Conservation (phyloP, 192 early-diverging fungal genomes). For the Backusella westeae region DNA sequence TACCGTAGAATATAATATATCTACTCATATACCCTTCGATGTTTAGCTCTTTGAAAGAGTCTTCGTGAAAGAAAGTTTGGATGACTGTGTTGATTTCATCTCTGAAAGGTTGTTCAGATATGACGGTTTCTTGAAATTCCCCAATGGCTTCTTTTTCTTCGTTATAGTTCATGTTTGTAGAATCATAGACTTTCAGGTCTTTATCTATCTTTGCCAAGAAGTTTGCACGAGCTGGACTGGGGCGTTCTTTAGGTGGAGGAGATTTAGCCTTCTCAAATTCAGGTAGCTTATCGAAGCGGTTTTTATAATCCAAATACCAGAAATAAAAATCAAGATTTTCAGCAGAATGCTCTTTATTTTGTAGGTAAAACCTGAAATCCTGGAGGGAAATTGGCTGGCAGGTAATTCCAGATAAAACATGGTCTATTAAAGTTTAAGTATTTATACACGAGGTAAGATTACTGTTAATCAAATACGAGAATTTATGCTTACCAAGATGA, state of each 20-base stretch:
- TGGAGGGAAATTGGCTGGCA: conserved; percentile 25
- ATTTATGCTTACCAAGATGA: conserved; percentile 12
- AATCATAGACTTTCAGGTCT: neutral
- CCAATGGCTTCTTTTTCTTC: neutral
- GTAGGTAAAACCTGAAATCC: conserved; percentile 21
- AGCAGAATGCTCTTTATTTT: conserved; percentile 27
- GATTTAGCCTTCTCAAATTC: conserved; percentile 1
- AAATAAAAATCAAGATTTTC: conserved; percentile 32
- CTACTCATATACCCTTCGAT: conserved; percentile 5
- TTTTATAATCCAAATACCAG: conserved; percentile 23
- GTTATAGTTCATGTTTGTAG: neutral
- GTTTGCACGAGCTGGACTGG: neutral
- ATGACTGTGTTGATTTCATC: conserved; percentile 26
- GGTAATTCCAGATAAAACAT: conserved; percentile 22
- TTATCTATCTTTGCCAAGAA: conserved; percentile 6
- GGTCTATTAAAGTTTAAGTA: neutral
- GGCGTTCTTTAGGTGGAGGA: conserved; percentile 18
- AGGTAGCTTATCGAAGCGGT: conserved; percentile 14
- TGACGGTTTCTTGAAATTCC: conserved; percentile 2
- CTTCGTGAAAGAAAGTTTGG: conserved; percentile 23
- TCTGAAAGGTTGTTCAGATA: conserved; percentile 19
- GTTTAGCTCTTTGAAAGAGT: conserved; percentile 29
- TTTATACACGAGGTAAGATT: neutral
- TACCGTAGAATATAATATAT: conserved; percentile 11
- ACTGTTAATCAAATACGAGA: neutral